Conservation (phyloP, 106 monocot genomes). For the Iris macrosiphon region DNA sequence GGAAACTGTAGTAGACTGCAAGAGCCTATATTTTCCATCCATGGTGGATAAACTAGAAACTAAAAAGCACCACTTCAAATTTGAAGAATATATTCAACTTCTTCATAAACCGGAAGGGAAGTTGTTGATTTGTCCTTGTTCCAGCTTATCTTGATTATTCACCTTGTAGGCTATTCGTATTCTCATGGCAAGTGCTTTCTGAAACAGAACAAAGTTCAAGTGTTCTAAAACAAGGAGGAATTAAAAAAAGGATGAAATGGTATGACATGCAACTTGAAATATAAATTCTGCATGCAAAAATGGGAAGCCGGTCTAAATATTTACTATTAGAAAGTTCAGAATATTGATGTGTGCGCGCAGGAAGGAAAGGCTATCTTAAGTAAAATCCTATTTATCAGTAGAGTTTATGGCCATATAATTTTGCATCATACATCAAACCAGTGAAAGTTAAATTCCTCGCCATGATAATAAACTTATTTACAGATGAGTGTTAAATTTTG, state of each 20-base stretch:
- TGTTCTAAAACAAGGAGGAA: background rate
- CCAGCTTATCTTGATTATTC: slow-evolving; percentile 72
- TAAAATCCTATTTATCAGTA: too few species aligned
- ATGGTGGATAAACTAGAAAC: background rate
- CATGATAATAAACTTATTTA: too few species aligned
- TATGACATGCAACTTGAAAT: too few species aligned
- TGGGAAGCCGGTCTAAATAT: too few species aligned
- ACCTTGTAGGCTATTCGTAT: slow-evolving; percentile 80
- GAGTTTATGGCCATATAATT: too few species aligned
- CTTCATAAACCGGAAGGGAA: slow-evolving; percentile 69
- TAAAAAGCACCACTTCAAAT: background rate
- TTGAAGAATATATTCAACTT: background rate
- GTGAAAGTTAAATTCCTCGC: too few species aligned
- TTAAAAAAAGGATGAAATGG: background rate
- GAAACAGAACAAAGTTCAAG: slow-evolving; percentile 7
- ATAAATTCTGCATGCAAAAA: too few species aligned
- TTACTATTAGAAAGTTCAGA: too few species aligned
- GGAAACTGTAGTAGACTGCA: background rate
- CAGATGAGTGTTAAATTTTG: too few species aligned
- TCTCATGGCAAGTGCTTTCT: slow-evolving; percentile 98
- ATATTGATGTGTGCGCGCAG: too few species aligned
- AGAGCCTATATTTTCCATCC: background rate
- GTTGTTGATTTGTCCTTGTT: slow-evolving; percentile 90
- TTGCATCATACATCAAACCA: too few species aligned
- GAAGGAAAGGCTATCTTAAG: too few species aligned